These are phyloP conservation scores for Medicago arabica DNA, from an alignment of 306 rosid genomes.

Conservation along the genomic window DNA sequence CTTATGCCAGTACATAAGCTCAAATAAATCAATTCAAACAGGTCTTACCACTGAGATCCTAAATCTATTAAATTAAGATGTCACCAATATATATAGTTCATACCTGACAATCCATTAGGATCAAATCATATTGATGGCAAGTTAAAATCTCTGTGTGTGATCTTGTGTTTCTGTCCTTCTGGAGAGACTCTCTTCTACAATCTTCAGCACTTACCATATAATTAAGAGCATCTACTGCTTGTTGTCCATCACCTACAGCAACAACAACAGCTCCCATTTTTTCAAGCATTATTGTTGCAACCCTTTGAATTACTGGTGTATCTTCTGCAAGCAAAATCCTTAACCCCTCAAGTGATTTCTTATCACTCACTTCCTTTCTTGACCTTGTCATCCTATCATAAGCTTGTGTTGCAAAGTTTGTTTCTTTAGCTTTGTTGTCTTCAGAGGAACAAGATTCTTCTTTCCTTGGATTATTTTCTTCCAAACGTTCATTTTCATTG, in stretches of 20 bases:
- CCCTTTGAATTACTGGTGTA: conserved; percentile 93
- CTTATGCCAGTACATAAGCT: not conserved
- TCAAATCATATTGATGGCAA: conserved; percentile 68
- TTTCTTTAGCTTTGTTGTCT: conserved; percentile 27
- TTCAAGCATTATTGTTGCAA: conserved; percentile 96
- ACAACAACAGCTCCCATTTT: conserved; percentile 93
- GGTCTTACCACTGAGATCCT: not conserved
- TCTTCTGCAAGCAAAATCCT: conserved; percentile 94
- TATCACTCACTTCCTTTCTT: conserved; percentile 50
- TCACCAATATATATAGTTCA: conserved; percentile 11
- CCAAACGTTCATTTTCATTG: conserved; percentile 45
- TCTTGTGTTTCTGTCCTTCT: conserved; percentile 53
- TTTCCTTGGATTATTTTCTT: conserved; percentile 49
- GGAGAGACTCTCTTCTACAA: conserved; percentile 48
- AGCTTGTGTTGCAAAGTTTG: conserved; percentile 42
- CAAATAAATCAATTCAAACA: not conserved
- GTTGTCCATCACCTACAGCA: conserved; percentile 90
- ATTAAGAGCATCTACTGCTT: conserved; percentile 86
- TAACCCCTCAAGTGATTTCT: conserved; percentile 82
- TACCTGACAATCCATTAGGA: conserved; percentile 99
- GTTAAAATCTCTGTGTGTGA: conserved; percentile 51
- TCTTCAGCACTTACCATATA: conserved; percentile 57
- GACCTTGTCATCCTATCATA: conserved; percentile 37
- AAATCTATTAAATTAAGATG: conserved; percentile 3
- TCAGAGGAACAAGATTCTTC: conserved; percentile 47